phyloP scores from a whole-genome alignment of 495 filamentous ascomycete species.

The Umbilicaria muhlenbergii region DNA sequence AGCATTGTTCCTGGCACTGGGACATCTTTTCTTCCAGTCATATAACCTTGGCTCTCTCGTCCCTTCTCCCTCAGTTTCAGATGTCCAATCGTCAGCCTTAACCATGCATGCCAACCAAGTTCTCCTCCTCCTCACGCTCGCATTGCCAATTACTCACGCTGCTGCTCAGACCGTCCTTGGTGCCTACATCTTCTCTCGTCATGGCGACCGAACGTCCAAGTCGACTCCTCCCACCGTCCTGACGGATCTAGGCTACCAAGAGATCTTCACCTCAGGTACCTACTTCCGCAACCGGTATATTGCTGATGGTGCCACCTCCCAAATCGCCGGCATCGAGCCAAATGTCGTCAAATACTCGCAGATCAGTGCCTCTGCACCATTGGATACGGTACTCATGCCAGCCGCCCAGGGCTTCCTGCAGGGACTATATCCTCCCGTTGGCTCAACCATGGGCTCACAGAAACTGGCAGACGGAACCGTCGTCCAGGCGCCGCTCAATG shows the following conservation, averaged over 20 bases:
- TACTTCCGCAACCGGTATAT: constrained; percentile 51
- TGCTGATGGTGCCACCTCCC: constrained; percentile 25
- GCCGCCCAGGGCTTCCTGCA: constrained; percentile 43
- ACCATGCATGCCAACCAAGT: constrained; percentile 12
- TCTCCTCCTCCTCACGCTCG: constrained; percentile 15
- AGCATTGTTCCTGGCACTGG: too few relatives aligned
- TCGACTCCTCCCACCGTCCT: constrained; percentile 33
- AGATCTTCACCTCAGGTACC: constrained; percentile 44
- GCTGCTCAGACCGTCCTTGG: constrained; percentile 45
- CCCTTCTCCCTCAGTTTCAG: neutral
- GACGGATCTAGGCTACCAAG: constrained; percentile 42
- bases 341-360: constrained; percentile 41
- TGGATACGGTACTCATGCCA: constrained; percentile 47
- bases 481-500: constrained; percentile 36
- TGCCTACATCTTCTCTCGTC: constrained; percentile 47
- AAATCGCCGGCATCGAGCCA: constrained; percentile 41
- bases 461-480: constrained; percentile 36
- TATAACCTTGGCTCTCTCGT: too few relatives aligned
- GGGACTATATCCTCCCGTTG: constrained; percentile 45
- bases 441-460: constrained; percentile 14
- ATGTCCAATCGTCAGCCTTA: neutral
- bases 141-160: constrained; percentile 23
- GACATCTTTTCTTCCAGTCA: too few relatives aligned
- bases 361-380: constrained; percentile 38
- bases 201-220: constrained; percentile 49